phyloP scores from a whole-genome alignment of 305 asterid genomes.

The Solanum hybrid region DNA sequence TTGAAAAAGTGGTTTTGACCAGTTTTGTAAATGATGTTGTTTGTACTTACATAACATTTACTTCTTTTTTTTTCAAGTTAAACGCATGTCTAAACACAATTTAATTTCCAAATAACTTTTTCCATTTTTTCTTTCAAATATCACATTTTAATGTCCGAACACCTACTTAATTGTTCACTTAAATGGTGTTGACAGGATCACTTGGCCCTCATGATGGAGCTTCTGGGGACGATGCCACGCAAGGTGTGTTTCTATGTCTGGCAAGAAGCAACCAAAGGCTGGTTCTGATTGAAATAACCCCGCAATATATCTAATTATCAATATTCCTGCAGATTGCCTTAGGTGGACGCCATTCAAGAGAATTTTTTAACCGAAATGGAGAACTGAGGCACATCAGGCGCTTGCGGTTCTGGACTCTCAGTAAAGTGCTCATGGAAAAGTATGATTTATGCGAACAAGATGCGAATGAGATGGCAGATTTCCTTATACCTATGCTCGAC shows the following conservation, averaged over 20 bases:
- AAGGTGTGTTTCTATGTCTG: conserved; percentile 41
- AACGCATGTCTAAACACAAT: background rate
- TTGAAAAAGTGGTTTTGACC: background rate
- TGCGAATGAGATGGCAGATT: conserved; percentile 64
- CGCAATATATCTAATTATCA: background rate
- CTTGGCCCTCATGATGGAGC: conserved; percentile 99
- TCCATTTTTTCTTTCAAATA: background rate
- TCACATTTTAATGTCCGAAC: background rate
- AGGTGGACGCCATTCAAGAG: conserved; percentile 88
- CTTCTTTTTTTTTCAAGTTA: background rate
- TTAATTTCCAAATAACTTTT: background rate
- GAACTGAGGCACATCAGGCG: conserved; percentile 80
- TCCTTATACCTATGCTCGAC: conserved; percentile 64
- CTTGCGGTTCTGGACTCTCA: conserved; percentile 72
- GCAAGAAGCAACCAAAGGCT: background rate
- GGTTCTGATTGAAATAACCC: background rate
- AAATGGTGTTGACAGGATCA: conserved; percentile 54
- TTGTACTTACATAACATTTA: background rate
- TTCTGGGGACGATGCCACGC: conserved; percentile 93
- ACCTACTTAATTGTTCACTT: background rate
- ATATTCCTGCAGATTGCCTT: conserved; percentile 59
- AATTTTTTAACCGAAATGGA: conserved; percentile 76
- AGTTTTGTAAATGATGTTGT: background rate
- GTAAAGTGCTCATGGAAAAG: conserved; percentile 70
- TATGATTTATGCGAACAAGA: conserved; percentile 67